phyloP scores from a whole-genome alignment of 352 stramenopile species.

The Phytophthora colocasiae region DNA sequence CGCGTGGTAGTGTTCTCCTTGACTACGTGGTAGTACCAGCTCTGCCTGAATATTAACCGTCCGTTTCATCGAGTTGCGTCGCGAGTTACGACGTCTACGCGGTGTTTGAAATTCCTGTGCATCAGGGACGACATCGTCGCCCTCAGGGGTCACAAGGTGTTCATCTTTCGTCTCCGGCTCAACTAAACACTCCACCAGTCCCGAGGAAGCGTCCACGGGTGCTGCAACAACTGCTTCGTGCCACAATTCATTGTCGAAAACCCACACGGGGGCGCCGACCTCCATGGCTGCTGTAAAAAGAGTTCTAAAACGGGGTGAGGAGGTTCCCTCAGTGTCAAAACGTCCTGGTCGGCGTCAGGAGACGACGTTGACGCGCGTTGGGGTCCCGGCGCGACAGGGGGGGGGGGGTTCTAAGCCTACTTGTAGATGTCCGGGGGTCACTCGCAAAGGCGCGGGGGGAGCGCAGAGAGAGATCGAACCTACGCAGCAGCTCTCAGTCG shows the following conservation, averaged over 20 bases:
- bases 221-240: conserved; percentile 69
- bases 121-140: conserved; percentile 26
- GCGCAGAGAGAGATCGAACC: conserved; percentile 8
- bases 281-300: conserved; percentile 54
- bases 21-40: conserved; percentile 65
- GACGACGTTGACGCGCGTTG: conserved; percentile 13
- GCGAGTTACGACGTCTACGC: conserved; percentile 58
- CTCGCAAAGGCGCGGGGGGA: conserved; percentile 8
- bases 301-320: conserved; percentile 1
- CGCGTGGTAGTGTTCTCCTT: conserved; percentile 63
- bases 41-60: conserved; percentile 44
- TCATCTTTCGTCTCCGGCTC: conserved; percentile 55
- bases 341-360: conserved; percentile 20
- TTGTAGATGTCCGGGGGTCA: conserved; percentile 18
- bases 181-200: conserved; percentile 61
- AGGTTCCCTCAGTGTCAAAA: background rate
- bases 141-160: conserved; percentile 35
- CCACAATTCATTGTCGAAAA: conserved; percentile 77
- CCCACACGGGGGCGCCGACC: conserved; percentile 76
- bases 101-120: conserved; percentile 49
- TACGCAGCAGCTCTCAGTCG: background rate
- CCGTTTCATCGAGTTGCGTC: conserved; percentile 50
- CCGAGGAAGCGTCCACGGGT: conserved; percentile 44
- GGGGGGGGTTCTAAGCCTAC: conserved; percentile 15
- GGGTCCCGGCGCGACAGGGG: conserved; percentile 17